Evolutionary conservation across 2,329 filamentous ascomycete genomes (phyloP), one percentile per base, ranked within the genome.

Genomic region (Aspergillus viridinutans): DNA sequence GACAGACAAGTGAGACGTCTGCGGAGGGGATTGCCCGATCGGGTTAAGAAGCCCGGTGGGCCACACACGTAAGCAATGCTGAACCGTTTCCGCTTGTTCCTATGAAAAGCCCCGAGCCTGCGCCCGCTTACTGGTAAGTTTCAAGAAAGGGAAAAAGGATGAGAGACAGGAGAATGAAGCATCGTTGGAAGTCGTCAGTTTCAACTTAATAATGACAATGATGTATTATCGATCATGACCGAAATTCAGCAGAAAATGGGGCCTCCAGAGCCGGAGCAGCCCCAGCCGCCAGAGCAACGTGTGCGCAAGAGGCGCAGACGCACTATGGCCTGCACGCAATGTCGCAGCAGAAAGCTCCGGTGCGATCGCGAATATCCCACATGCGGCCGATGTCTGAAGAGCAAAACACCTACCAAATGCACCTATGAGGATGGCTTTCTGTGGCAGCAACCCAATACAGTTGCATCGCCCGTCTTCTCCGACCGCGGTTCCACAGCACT

Each of bases 341-440:
- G 75, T 58, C 73, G 75, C 54, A 72, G 67, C 54, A 66, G 75
- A 49, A 78, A 78, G 60, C 63, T 77, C 35, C 74, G 72, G 57
- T 78, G 75, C 56, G 75, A 77, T 59, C 72, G 75, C 38, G 71
- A 72, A 35, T 76, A 74, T 66, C 75, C 75, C 9, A 67, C 68
- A 3, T 77, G 75, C 56, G 65, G 69, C 21, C 70, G 74, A 20
- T 77, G 75, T 56, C 58, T 67, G 42, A 76, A 76, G 58, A 70
- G 71, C 61, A 70, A 69, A 49, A 68, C 66, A 3, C 70, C 71
- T 28, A 64, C 57, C 47, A 67, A 69, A 53, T 76, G 74, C 57
- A 72, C 69, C n/a, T 76, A 76, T 57, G 73, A 76, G 58, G 72
- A 72, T 63, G 72, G 72, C 14, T 74, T 75, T 55, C 53, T 74